Conservation (phyloP, 129 eudicot species). For the Smallanthus sonchifolius region DNA sequence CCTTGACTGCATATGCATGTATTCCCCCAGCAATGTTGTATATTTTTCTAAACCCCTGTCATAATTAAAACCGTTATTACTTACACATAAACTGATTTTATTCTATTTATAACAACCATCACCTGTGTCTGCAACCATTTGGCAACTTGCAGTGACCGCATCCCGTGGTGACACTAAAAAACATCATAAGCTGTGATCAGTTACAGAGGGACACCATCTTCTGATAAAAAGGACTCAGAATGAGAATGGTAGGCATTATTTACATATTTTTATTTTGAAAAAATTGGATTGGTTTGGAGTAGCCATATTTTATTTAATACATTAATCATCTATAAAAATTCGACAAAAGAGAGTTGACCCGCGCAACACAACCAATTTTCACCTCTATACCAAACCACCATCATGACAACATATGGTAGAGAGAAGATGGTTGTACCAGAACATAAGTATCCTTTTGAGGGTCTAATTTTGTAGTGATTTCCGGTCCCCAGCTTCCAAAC, state of each 20-base stretch:
- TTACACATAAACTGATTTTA: background rate
- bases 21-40: conserved; percentile 88
- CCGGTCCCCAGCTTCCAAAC: conserved; percentile 96
- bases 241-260: background rate
- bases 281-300: no score
- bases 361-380: no score
- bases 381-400: no score
- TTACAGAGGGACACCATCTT: background rate
- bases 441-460: conserved; percentile 92
- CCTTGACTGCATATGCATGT: conserved; percentile 84
- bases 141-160: conserved; percentile 94
- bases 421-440: conserved; percentile 43
- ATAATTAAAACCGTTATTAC: background rate
- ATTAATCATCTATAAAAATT: no score
- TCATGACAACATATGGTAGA: no score
- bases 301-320: no score
- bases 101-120: background rate
- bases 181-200: conserved; percentile 26
- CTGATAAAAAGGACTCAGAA: background rate
- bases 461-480: conserved; percentile 73
- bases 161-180: conserved; percentile 86
- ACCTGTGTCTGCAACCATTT: conserved; percentile 99
- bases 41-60: conserved; percentile 83
- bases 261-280: no score
- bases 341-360: no score